Conservation (phyloP, 805 yeast genomes). For the Lipomyces yamadae region DNA sequence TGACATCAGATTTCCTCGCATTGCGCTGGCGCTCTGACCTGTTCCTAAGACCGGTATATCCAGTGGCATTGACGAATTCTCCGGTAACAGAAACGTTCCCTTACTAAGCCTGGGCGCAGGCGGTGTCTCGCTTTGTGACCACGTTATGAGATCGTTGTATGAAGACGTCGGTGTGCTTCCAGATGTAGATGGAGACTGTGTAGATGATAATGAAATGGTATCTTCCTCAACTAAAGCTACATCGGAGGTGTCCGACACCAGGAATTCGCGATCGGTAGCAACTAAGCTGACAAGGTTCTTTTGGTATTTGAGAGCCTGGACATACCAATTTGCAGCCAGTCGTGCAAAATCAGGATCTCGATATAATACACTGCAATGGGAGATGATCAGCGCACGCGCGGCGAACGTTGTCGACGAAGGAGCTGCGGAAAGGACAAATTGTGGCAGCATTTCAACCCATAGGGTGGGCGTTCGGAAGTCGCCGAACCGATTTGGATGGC, state of each 20-base stretch:
- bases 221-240: not conserved
- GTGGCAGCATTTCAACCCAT: conserved; percentile 18
- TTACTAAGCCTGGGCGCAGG: conserved; percentile 4
- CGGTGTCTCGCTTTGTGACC: conserved; percentile 1
- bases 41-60: not conserved
- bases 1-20: conserved; percentile 16
- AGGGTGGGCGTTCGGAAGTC: not conserved
- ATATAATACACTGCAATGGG: conserved; percentile 2
- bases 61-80: conserved; percentile 1
- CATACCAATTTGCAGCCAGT: conserved; percentile 13
- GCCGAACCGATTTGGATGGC: not conserved
- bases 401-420: conserved; percentile 19
- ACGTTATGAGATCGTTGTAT: not conserved
- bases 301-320: conserved; percentile 17
- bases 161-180: not conserved
- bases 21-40: not conserved
- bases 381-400: conserved; percentile 22
- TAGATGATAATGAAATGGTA: not conserved
- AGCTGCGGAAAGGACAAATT: conserved; percentile 15
- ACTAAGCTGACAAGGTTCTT: conserved; percentile 6
- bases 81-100: not conserved
- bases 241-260: not conserved
- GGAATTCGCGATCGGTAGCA: not conserved
- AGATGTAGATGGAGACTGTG: conserved; percentile 5
- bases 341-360: conserved; percentile 13